Percentiles rank a stretch among this genome's conserved stretches.
phyloP scores from a whole-genome alignment of 192 early-diverging fungal species.

The Martensiomyces pterosporus region DNA sequence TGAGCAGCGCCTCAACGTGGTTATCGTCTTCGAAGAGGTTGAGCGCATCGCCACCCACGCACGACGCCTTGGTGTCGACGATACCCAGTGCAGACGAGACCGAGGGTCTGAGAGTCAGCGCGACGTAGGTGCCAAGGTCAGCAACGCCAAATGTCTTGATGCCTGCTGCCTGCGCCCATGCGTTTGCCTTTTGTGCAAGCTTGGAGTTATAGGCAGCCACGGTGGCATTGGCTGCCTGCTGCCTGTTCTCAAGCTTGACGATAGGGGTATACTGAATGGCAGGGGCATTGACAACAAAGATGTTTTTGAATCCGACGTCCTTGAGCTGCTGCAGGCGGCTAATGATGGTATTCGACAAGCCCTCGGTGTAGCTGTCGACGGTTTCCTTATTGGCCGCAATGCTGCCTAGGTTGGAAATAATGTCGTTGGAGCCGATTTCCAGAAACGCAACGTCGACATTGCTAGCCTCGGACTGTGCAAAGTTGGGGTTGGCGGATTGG shows the following conservation, averaged over 20 bases:
- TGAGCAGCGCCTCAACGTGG: conserved; percentile 2
- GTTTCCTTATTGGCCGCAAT: conserved; percentile 7
- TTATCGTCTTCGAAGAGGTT: conserved; percentile 1
- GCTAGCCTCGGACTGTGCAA: background rate
- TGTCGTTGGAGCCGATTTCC: conserved; percentile 38
- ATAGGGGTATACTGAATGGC: conserved; percentile 31
- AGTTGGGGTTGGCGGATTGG: background rate
- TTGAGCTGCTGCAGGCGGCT: conserved; percentile 18
- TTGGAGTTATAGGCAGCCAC: conserved; percentile 27
- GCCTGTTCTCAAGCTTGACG: conserved; percentile 14
- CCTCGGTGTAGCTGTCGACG: conserved; percentile 20
- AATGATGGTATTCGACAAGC: conserved; percentile 18
- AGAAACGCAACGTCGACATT: conserved; percentile 18
- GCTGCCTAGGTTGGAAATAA: conserved; percentile 15
- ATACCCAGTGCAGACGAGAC: conserved; percentile 6
- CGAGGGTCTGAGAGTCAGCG: background rate
- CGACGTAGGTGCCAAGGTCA: conserved; percentile 12
- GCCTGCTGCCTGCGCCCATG: conserved; percentile 6
- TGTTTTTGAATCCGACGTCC: conserved; percentile 17
- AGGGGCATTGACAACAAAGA: conserved; percentile 27
- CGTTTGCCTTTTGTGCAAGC: conserved; percentile 7
- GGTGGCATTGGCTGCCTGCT: conserved; percentile 4
- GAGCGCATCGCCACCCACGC: conserved; percentile 12
- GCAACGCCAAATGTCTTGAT: conserved; percentile 8
- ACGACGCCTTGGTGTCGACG: conserved; percentile 7